Percentiles rank a stretch among this genome's conserved stretches.
Evolutionary conservation across 257 asterid species (phyloP).

Genomic region (Pogostemon cablin): DNA sequence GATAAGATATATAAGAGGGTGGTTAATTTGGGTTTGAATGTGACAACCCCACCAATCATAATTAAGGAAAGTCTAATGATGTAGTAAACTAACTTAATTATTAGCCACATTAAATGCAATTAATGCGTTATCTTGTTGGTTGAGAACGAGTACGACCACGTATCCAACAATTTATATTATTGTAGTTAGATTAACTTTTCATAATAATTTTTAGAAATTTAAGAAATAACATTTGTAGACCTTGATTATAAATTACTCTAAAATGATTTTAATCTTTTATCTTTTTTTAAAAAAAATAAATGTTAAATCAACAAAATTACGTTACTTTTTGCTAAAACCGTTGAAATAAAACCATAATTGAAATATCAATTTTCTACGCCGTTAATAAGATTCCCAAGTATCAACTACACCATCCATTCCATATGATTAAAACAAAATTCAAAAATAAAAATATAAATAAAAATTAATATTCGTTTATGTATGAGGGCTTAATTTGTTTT

Average conservation of each 20-base stretch:
- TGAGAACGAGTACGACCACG: slow-evolving; percentile 23
- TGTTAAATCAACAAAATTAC: too few relatives aligned
- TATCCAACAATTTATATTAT: slow-evolving; percentile 1
- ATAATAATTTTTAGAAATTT: neutral
- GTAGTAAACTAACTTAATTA: slow-evolving; percentile 1
- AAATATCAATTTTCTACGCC: too few relatives aligned
- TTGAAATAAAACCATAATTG: too few relatives aligned
- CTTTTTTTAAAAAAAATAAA: too few relatives aligned
- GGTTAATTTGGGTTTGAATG: neutral
- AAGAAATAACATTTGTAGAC: slow-evolving; percentile 16
- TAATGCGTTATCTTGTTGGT: neutral
- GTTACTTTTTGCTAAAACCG: too few relatives aligned
- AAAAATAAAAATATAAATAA: too few relatives aligned
- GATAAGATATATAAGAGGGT: neutral
- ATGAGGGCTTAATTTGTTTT: too few relatives aligned
- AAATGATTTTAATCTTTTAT: neutral
- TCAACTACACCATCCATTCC: too few relatives aligned
- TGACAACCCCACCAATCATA: slow-evolving; percentile 12
- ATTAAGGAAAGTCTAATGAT: neutral
- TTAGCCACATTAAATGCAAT: neutral
- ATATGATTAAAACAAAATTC: too few relatives aligned
- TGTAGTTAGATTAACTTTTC: neutral
- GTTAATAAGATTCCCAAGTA: too few relatives aligned
- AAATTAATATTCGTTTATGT: too few relatives aligned
- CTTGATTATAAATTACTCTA: slow-evolving; percentile 29